Conservation (phyloP, 1,139 yeast genomes). For the Zygoascus sp. region DNA sequence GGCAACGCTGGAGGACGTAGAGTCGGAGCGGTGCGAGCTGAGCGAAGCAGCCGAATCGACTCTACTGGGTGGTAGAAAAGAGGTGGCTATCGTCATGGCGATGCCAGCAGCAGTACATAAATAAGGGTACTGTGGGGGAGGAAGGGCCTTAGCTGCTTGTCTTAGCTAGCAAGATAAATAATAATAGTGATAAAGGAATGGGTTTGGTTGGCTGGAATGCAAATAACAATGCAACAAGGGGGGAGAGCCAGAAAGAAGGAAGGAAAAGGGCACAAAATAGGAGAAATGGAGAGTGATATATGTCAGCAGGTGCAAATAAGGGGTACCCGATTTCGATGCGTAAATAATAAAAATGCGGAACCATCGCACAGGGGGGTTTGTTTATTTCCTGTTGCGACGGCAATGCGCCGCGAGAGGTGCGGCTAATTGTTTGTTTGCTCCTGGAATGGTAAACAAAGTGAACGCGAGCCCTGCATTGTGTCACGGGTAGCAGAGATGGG, state of each 20-base stretch:
- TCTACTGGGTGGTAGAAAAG: background rate
- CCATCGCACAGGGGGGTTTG: constrained; percentile 4
- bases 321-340: background rate
- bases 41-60: background rate
- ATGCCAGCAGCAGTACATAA: background rate
- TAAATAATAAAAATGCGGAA: background rate
- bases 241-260: background rate
- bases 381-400: constrained; percentile 13
- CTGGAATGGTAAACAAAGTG: background rate
- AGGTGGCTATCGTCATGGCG: background rate
- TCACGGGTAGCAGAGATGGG: background rate
- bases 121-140: background rate
- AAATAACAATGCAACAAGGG: background rate
- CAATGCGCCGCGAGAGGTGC: constrained; percentile 6
- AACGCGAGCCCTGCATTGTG: background rate
- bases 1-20: background rate
- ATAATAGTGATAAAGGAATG: background rate
- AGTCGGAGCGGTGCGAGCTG: background rate
- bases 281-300: background rate
- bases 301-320: background rate
- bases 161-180: background rate
- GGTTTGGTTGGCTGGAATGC: background rate
- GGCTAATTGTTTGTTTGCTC: background rate
- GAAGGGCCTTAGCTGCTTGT: too few species aligned
- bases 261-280: background rate